Conservation (phyloP, 192 early-diverging fungal species). For the Coemansia asiatica region DNA sequence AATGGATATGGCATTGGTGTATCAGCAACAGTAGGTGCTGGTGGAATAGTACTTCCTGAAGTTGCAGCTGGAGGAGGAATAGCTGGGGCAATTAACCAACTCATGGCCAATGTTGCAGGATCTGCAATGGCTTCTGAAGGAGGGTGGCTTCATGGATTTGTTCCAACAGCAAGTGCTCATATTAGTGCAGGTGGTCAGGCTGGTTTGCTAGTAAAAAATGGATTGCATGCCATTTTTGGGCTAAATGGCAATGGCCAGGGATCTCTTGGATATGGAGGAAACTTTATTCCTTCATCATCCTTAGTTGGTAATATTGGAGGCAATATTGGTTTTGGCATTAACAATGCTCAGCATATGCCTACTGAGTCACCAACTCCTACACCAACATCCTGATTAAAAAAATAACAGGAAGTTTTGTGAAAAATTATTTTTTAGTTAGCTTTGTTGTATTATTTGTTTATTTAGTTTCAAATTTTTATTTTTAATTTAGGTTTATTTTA, state of each 20-base stretch:
- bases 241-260: background rate
- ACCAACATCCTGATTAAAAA: background rate
- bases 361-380: background rate
- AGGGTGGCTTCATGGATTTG: conserved; percentile 10
- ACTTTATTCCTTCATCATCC: conserved; percentile 9
- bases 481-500: background rate
- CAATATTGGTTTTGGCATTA: conserved; percentile 5
- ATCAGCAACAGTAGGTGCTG: conserved; percentile 9
- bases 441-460: background rate
- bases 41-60: conserved; percentile 5
- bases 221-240: conserved; percentile 6
- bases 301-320: conserved; percentile 3
- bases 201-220: conserved; percentile 1
- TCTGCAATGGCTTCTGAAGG: conserved; percentile 7
- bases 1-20: conserved; percentile 10
- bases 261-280: background rate
- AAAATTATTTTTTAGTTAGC: background rate
- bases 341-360: conserved; percentile 6
- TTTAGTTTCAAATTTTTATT: background rate
- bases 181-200: conserved; percentile 9
- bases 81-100: conserved; percentile 6
- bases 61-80: conserved; percentile 8
- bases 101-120: conserved; percentile 7
- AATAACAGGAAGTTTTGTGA: background rate
- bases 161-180: background rate